These are phyloP conservation scores for Chenopodium formosanum DNA, from an alignment of 148 eudicot species.

Conservation along the genomic window DNA sequence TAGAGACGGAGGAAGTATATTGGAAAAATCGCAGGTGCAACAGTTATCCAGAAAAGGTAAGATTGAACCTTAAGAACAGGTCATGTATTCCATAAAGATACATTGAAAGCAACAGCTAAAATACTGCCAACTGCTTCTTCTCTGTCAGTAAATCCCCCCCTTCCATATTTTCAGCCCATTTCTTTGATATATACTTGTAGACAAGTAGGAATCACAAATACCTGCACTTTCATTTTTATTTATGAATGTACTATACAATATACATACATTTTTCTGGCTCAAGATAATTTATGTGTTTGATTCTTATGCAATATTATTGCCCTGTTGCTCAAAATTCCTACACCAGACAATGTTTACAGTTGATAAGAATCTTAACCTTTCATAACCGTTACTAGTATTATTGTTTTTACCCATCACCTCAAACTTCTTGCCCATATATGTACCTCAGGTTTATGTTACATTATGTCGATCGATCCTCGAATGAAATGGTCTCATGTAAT, in stretches of 20 bases:
- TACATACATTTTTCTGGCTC: background rate
- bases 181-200: background rate
- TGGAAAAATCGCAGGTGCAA: background rate
- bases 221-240: background rate
- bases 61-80: background rate
- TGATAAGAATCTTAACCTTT: background rate
- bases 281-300: background rate
- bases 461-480: too few relatives aligned
- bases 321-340: background rate
- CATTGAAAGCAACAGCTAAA: background rate
- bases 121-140: slow-evolving; percentile 12
- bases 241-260: too few relatives aligned
- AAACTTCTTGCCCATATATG: too few relatives aligned
- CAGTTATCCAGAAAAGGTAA: background rate
- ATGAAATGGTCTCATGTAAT: too few relatives aligned
- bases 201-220: background rate
- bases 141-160: slow-evolving; percentile 24
- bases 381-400: background rate
- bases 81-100: background rate
- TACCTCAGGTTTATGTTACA: too few relatives aligned
- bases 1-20: background rate
- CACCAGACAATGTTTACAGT: background rate
- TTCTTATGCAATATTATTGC: too few relatives aligned
- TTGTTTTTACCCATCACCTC: background rate
- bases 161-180: slow-evolving; percentile 5